Base-by-base conservation (phyloP, 805 yeast species). In the Metschnikowia cubensis region DNA sequence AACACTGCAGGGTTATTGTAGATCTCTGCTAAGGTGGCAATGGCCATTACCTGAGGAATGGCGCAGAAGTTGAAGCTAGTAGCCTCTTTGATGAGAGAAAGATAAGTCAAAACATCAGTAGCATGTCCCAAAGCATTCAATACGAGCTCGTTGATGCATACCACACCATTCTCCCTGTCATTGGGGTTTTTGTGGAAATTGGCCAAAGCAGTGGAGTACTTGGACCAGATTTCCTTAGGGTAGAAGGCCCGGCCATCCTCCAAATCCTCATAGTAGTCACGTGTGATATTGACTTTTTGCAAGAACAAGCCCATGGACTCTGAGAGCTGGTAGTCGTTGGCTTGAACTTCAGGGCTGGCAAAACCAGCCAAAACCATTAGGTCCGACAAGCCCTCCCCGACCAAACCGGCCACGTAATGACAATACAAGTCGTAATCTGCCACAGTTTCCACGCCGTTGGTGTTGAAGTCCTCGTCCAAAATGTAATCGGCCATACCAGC, bases 11-110 rank as follows among this genome's bases (percentile, higher is more conserved):
- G 84, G 71, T 94, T 94, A 64, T 86, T 83, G 77, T 86, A 91
- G 33, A 94, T 86, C 47, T 84, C 74, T 20, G 92, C 89, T 59
- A 94, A 77, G 1, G 98, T 89, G 14, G 99, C 97, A 66, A 94
- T 87, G 35, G 98, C 97, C 99, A 94, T 94, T 17, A 92, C 97
- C 72, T 94, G 99, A 17, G 99, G 99, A 64, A 94, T 94, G 10
- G 97, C 89, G 73, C 97, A 91, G 74, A 94, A 94, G 59, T 84
- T 86, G 75, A 89, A 94, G 45, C 85, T 71, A 1, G 96, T 82
- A 52, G 85, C 87, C 64, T 94, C 99, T 51, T 79, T 79, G 45
- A 94, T 80, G 53, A 83, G 74, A 15, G 92, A 79, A 50, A 94
- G 75, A 66, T 87, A 94, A 46, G 79, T 78, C 59, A 94, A 76